These are phyloP conservation scores for Lenwebbia sp. DNA, from an alignment of 345 rosid genomes.

Conservation along the genomic window DNA sequence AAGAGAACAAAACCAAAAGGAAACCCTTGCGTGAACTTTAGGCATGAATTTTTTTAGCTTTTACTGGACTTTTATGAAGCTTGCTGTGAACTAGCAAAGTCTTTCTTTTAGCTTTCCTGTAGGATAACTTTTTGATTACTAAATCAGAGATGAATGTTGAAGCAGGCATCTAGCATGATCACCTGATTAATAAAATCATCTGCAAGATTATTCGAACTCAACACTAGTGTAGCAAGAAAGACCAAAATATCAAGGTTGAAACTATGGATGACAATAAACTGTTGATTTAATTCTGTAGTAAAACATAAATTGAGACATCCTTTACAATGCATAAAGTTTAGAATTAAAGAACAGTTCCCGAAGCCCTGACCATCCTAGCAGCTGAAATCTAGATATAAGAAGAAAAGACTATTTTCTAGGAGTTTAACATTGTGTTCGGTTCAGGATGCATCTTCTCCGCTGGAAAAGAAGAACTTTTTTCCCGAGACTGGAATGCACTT, in stretches of 20 bases:
- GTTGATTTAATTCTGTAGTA: rapidly evolving
- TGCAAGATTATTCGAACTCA: not conserved
- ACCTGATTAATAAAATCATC: not conserved
- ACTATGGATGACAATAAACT: not conserved
- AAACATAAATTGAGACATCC: rapidly evolving
- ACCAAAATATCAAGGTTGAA: not conserved
- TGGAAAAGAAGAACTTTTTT: rapidly evolving
- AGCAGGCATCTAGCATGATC: not conserved
- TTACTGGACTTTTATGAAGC: not conserved
- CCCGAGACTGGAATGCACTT: conserved; percentile 49
- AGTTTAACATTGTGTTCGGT: rapidly evolving
- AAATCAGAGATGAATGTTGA: not conserved
- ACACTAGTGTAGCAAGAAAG: not conserved
- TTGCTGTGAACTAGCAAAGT: not conserved
- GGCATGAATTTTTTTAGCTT: not conserved
- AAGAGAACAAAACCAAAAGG: not conserved
- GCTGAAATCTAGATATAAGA: not conserved
- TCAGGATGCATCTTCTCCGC: rapidly evolving
- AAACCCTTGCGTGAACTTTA: not conserved
- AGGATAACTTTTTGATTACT: not conserved
- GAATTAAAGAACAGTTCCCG: not conserved
- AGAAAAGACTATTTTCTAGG: not conserved
- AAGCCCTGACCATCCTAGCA: rapidly evolving
- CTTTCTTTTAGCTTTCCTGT: not conserved
- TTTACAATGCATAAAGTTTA: rapidly evolving